Base-by-base conservation (phyloP, 2,329 filamentous ascomycete species). In the Fusarium cicatricum region DNA sequence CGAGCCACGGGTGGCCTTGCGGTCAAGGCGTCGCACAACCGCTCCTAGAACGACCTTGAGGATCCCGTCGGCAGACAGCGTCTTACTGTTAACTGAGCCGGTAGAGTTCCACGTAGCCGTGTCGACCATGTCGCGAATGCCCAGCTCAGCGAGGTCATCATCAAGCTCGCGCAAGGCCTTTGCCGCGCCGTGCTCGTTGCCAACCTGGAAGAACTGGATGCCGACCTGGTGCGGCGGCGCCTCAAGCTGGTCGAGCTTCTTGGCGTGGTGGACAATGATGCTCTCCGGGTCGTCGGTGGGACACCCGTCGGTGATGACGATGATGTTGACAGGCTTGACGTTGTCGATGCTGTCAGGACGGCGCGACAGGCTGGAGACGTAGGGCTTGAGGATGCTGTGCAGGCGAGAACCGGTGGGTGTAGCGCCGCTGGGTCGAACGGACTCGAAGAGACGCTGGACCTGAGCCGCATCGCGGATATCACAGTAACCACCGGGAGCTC, bases 151-250 rank as follows among this genome's bases (percentile, higher is more conserved):
- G n/a, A 84, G 69, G 36, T 82, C 79, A 71, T 97, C 90, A 70
- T 98, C 94, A 8, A 98, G 80, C 40, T 87, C 81, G 64, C 83
- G 78, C 33, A 98, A 79, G 50, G 89, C 86, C 62, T 80, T 75
- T 2, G 81, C 80, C 0, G 93, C 94, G 1, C 74, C 78, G 1
- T 76, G 70, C 65, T 96, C 91, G 43, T 84, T 82, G 52, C 95
- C 94, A 38, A 98, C 90, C 75, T 97, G 94, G 80, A 98, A 96
- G 78, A 98, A 98, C 73, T 98, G 94, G 52, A 98, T 86, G 29
- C 94, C 94, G 9, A 97, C 80, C 77, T 98, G 95, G 80, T 90
- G 90, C 1, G 87, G 82, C 4, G 89, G 86, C 0, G 92, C 92
- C 9, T 87, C 82, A 8, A 90, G 72, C 45, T 75, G 75, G 68